Conservation (phyloP, 192 early-diverging fungal genomes). For the Backusella australiensis region DNA sequence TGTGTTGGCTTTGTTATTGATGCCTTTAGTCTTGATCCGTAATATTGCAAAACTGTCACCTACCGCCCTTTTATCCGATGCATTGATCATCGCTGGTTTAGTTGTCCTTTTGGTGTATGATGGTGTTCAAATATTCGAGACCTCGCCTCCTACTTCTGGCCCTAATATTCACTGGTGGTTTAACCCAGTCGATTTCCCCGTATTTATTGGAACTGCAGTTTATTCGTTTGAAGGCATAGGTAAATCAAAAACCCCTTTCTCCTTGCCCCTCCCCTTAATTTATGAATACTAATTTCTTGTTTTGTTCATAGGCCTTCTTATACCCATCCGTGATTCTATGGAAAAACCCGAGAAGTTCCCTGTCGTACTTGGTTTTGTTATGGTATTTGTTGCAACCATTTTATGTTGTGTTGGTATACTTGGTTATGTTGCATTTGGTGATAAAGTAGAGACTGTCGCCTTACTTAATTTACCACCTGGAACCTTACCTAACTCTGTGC, state of each 20-base stretch:
- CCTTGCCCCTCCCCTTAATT: background rate
- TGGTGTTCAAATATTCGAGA: constrained; percentile 57
- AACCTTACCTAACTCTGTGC: constrained; percentile 61
- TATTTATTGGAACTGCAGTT: constrained; percentile 85
- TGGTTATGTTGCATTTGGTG: constrained; percentile 81
- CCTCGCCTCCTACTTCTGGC: constrained; percentile 45
- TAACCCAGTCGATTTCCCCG: constrained; percentile 66
- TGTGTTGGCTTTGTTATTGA: constrained; percentile 63
- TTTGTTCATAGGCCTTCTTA: constrained; percentile 42
- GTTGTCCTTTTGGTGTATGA: constrained; percentile 73
- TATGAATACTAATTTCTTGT: background rate
- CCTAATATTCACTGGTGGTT: constrained; percentile 47
- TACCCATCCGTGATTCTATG: constrained; percentile 80
- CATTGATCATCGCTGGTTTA: constrained; percentile 85
- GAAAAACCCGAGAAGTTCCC: constrained; percentile 83
- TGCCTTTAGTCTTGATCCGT: constrained; percentile 82
- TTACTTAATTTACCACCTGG: constrained; percentile 79
- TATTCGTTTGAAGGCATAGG: constrained; percentile 95
- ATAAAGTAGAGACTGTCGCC: constrained; percentile 74
- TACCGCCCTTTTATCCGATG: constrained; percentile 77
- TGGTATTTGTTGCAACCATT: constrained; percentile 65
- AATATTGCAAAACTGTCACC: constrained; percentile 80
- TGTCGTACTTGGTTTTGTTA: constrained; percentile 66
- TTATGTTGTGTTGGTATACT: constrained; percentile 75
- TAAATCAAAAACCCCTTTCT: constrained; percentile 26